A percentile compares a stretch with the other conserved stretches of the same genome.
Evolutionary conservation across 495 filamentous ascomycete genomes (phyloP).

Genomic region (Penicillium soppii): DNA sequence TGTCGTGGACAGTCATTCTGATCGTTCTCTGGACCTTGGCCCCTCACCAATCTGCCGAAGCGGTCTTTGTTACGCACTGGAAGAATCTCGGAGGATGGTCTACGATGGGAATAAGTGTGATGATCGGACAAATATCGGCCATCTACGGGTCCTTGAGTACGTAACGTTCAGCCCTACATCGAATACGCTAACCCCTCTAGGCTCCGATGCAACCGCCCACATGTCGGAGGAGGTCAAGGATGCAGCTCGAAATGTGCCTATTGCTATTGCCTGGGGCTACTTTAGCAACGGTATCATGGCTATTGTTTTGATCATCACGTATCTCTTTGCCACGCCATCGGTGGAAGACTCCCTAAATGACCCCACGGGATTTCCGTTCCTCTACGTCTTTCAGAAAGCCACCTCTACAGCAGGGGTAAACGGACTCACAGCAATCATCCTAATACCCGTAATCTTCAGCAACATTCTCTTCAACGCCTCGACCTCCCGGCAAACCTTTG

Average conservation of each 20-base stretch:
- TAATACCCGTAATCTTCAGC: slow-evolving; percentile 33
- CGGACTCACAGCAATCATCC: slow-evolving; percentile 27
- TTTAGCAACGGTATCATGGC: slow-evolving; percentile 36
- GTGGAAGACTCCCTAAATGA: slow-evolving; percentile 28
- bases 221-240: slow-evolving; percentile 47
- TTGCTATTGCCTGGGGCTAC: slow-evolving; percentile 39
- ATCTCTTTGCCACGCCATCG: slow-evolving; percentile 37
- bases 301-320: slow-evolving; percentile 36
- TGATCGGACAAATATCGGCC: slow-evolving; percentile 47
- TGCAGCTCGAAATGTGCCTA: slow-evolving; percentile 36
- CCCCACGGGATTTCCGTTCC: slow-evolving; percentile 25
- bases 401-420: slow-evolving; percentile 19
- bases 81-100: slow-evolving; percentile 47
- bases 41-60: slow-evolving; percentile 30
- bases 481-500: slow-evolving; percentile 35
- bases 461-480: slow-evolving; percentile 32
- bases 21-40: slow-evolving; percentile 40
- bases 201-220: slow-evolving; percentile 32
- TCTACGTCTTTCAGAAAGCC: slow-evolving; percentile 24
- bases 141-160: slow-evolving; percentile 32
- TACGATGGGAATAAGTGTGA: slow-evolving; percentile 42
- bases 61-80: slow-evolving; percentile 44
- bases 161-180: neutral
- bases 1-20: slow-evolving; percentile 33
- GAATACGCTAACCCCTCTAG: slow-evolving; percentile 2